phyloP scores from a whole-genome alignment of 345 rosid genomes.

The Nasturtium officinale region DNA sequence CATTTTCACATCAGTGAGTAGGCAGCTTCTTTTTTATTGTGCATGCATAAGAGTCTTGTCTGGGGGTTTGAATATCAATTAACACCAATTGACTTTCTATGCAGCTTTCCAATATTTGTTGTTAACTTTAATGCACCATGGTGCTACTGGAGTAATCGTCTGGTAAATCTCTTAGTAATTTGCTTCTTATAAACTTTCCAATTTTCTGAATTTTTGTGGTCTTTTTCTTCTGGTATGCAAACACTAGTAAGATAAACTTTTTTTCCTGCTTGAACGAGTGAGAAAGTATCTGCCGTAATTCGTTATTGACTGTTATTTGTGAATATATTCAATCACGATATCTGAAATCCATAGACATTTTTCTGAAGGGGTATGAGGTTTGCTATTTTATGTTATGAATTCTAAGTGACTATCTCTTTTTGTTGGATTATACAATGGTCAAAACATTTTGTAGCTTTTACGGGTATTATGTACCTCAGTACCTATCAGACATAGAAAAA shows the following conservation, averaged over 20 bases:
- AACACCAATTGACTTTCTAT: conserved; percentile 33
- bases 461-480: not conserved
- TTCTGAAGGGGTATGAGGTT: conserved; percentile 1
- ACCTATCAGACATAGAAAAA: not conserved
- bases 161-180: conserved; percentile 57
- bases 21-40: conserved; percentile 25
- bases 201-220: not conserved
- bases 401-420: conserved; percentile 7
- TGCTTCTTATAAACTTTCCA: conserved; percentile 13
- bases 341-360: conserved; percentile 2
- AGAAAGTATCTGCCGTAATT: conserved; percentile 16
- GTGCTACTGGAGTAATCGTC: conserved; percentile 97
- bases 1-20: conserved; percentile 72
- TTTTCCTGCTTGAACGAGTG: conserved; percentile 19
- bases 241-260: not conserved
- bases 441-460: conserved; percentile 11
- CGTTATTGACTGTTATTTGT: not conserved
- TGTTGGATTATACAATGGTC: not conserved
- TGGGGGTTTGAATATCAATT: conserved; percentile 26
- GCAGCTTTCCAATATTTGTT: conserved; percentile 84
- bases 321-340: conserved; percentile 8
- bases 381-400: conserved; percentile 11
- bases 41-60: conserved; percentile 3
- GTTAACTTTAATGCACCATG: conserved; percentile 98
- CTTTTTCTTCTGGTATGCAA: conserved; percentile 17